Evolutionary conservation across 495 filamentous ascomycete species (phyloP).

Genomic region (Neurospora intermedia): DNA sequence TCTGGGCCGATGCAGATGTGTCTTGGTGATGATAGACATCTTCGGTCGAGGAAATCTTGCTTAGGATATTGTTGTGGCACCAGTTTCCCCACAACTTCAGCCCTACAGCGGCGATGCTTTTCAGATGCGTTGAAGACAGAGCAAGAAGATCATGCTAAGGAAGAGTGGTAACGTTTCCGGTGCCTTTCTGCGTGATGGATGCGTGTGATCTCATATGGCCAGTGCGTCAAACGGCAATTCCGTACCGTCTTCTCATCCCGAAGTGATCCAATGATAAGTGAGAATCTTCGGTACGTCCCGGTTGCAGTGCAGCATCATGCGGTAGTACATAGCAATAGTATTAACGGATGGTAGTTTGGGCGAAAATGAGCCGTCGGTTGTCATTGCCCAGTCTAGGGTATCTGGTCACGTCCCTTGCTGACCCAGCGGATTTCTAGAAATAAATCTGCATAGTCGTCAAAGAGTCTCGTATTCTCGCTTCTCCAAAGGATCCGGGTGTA

Average conservation of each 20-base stretch:
- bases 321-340: neutral
- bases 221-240: neutral
- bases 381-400: neutral
- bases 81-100: neutral
- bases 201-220: neutral
- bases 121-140: neutral
- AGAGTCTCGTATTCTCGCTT: neutral
- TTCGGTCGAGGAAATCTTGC: neutral
- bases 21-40: neutral
- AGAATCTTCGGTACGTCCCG: neutral
- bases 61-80: neutral
- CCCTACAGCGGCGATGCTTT: neutral
- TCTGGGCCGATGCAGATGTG: neutral
- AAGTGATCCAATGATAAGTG: neutral
- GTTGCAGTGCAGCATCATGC: neutral
- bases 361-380: neutral
- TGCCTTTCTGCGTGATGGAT: neutral
- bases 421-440: neutral
- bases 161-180: neutral
- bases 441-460: neutral
- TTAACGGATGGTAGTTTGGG: neutral
- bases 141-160: neutral
- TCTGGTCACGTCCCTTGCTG: neutral
- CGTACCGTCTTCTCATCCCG: neutral
- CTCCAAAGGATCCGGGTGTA: neutral